These are phyloP conservation scores for Starmerella tilneyi DNA, from an alignment of 805 yeast genomes.

Conservation along the genomic window DNA sequence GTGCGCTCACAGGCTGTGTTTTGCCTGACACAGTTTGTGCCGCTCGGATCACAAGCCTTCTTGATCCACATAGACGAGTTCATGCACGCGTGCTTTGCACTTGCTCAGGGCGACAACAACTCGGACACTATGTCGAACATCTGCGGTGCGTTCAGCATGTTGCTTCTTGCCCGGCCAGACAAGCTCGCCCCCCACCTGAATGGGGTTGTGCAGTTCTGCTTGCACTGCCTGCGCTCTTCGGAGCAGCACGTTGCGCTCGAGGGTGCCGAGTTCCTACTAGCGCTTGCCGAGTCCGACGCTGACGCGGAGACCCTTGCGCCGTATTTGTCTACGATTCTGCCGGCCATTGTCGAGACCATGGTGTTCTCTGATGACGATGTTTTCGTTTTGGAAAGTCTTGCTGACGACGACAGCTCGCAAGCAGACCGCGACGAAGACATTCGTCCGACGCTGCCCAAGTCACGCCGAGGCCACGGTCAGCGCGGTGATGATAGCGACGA, in stretches of 20 bases:
- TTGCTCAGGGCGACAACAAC: constrained; percentile 51
- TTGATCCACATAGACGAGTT: constrained; percentile 55
- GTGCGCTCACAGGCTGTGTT: constrained; percentile 54
- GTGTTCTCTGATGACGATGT: constrained; percentile 79
- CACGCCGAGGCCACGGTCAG: constrained; percentile 41
- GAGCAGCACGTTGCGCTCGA: constrained; percentile 76
- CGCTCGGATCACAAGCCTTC: constrained; percentile 56
- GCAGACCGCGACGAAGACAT: constrained; percentile 85
- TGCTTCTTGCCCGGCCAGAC: constrained; percentile 71
- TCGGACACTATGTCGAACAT: constrained; percentile 59
- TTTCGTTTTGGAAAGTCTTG: constrained; percentile 50
- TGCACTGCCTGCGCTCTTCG: constrained; percentile 59
- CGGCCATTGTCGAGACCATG: constrained; percentile 69
- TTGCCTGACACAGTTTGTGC: constrained; percentile 68
- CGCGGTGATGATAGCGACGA: constrained; percentile 42
- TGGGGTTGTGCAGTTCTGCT: constrained; percentile 76
- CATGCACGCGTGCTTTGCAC: constrained; percentile 50
- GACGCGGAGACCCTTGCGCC: constrained; percentile 48
- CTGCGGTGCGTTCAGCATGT: constrained; percentile 60
- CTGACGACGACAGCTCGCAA: constrained; percentile 63
- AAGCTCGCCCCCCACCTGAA: constrained; percentile 66
- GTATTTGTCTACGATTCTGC: constrained; percentile 55
- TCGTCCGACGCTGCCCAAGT: constrained; percentile 65
- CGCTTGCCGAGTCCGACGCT: constrained; percentile 54
- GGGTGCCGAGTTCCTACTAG: constrained; percentile 83